These are phyloP conservation scores for Filobasidium wieringae DNA, from an alignment of 768 basidiomycete genomes.

Conservation along the genomic window DNA sequence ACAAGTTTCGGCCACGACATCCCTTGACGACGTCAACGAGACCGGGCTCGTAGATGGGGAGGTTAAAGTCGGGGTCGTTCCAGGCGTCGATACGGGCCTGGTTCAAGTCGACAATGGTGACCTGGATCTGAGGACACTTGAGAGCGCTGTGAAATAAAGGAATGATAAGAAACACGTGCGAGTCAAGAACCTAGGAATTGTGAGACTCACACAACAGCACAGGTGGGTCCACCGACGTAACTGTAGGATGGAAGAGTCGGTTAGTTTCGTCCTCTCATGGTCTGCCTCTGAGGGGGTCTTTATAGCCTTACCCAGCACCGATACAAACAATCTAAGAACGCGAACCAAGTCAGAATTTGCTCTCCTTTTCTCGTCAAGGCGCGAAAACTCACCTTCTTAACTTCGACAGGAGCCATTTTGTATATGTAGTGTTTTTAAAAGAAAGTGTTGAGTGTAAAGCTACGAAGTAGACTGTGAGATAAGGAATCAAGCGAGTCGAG, in stretches of 20 bases:
- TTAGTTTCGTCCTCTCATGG: neutral
- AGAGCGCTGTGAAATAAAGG: slow-evolving; percentile 45
- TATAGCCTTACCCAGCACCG: slow-evolving; percentile 28
- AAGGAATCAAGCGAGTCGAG: no score
- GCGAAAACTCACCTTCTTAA: slow-evolving; percentile 56
- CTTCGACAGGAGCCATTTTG: slow-evolving; percentile 45
- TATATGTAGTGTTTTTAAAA: neutral
- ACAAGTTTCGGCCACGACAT: slow-evolving; percentile 85
- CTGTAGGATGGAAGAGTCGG: slow-evolving; percentile 38
- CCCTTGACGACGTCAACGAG: slow-evolving; percentile 78
- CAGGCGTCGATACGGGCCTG: slow-evolving; percentile 87
- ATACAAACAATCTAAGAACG: slow-evolving; percentile 18
- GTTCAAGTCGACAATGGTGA: slow-evolving; percentile 98
- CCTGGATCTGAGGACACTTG: slow-evolving; percentile 81
- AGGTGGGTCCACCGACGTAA: slow-evolving; percentile 92
- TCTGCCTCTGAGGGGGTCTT: no score
- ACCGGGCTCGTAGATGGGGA: slow-evolving; percentile 98
- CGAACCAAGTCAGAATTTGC: neutral
- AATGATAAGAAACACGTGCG: neutral
- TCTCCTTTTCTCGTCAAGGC: neutral
- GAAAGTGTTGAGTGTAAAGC: no score
- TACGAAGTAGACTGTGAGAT: no score
- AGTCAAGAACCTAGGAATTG: neutral
- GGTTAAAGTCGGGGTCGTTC: slow-evolving; percentile 66
- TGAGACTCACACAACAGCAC: slow-evolving; percentile 58